Percentiles rank a stretch among this genome's conserved stretches.
Evolutionary conservation across 1,284 basidiomycete species (phyloP).

Genomic region (Amylostereum areolatum): DNA sequence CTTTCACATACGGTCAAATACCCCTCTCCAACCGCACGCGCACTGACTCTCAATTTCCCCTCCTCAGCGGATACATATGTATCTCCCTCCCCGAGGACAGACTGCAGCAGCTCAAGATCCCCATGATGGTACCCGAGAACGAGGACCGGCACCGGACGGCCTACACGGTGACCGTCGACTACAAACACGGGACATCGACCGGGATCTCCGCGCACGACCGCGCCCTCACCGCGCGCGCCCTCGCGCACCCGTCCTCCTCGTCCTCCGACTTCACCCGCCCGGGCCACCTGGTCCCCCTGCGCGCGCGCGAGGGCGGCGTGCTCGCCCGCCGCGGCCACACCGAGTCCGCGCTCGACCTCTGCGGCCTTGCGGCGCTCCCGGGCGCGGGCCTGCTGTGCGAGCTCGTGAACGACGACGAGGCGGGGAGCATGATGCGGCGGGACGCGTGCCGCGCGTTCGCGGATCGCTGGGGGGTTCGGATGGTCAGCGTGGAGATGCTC

Average conservation of each 20-base stretch:
- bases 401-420: slow-evolving; percentile 87
- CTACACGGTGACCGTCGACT: slow-evolving; percentile 97
- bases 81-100: slow-evolving; percentile 76
- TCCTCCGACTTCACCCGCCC: slow-evolving; percentile 87
- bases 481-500: slow-evolving; percentile 90
- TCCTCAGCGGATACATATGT: slow-evolving; percentile 87
- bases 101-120: slow-evolving; percentile 78
- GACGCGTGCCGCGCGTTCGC: slow-evolving; percentile 94
- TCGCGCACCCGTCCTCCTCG: slow-evolving; percentile 55
- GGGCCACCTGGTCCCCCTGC: slow-evolving; percentile 92
- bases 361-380: slow-evolving; percentile 71
- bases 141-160: slow-evolving; percentile 92
- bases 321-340: slow-evolving; percentile 89
- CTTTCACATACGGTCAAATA: too few species aligned
- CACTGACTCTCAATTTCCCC: slow-evolving; percentile 1
- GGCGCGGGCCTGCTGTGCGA: slow-evolving; percentile 90
- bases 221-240: slow-evolving; percentile 78
- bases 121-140: slow-evolving; percentile 91
- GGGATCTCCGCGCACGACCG: slow-evolving; percentile 98
- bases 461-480: slow-evolving; percentile 85
- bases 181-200: slow-evolving; percentile 85
- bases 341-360: slow-evolving; percentile 87
- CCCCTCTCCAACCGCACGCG: neutral
- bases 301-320: slow-evolving; percentile 83
- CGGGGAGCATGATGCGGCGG: slow-evolving; percentile 92